Evolutionary conservation across 257 asterid species (phyloP).

Genomic region (Marsdenia floribunda): DNA sequence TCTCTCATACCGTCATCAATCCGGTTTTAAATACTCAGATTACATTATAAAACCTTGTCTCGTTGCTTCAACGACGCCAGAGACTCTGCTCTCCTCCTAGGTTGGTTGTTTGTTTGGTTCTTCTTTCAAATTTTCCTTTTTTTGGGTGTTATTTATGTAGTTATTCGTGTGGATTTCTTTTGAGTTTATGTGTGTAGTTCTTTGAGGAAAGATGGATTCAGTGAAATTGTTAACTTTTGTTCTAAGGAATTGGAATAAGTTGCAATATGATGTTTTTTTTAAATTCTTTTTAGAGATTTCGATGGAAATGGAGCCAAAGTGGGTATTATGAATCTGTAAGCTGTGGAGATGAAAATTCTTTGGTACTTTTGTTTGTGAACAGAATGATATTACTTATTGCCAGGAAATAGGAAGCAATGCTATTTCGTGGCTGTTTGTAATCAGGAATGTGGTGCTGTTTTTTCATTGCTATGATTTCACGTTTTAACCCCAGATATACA

Average conservation of each 20-base stretch:
- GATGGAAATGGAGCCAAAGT: neutral
- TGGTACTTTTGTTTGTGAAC: neutral
- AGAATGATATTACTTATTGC: neutral
- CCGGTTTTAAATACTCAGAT: neutral
- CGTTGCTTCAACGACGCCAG: neutral
- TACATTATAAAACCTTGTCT: neutral
- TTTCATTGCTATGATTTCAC: neutral
- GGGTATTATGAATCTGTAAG: neutral
- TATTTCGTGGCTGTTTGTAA: neutral
- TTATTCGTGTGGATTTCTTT: neutral
- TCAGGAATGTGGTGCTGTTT: neutral
- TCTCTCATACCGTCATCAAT: neutral
- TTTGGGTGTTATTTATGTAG: neutral
- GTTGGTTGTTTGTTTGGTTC: neutral
- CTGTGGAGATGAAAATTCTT: neutral
- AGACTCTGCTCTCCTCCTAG: neutral
- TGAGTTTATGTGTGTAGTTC: neutral
- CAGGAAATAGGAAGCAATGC: neutral
- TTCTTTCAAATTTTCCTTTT: neutral
- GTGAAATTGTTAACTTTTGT: neutral
- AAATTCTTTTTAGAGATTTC: too few species aligned
- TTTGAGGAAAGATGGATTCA: neutral
- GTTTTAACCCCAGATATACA: too few species aligned
- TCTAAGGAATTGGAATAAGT: neutral
- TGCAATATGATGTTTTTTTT: neutral